Evolutionary conservation across 2,329 filamentous ascomycete species (phyloP).

Genomic region (Nemania diffusa): DNA sequence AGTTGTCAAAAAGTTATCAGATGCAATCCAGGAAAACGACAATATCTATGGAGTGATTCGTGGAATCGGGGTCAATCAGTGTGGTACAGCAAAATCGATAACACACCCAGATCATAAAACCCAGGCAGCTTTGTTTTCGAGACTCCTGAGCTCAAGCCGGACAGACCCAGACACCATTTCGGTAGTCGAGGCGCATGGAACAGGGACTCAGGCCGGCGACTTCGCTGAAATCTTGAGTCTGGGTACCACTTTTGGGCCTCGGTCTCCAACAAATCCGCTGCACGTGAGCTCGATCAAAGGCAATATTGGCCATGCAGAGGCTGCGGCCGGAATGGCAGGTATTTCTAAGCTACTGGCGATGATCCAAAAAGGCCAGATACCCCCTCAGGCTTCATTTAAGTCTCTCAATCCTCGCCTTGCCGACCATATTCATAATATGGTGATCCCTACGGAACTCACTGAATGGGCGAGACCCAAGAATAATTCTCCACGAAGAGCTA

Average conservation of each 20-base stretch:
- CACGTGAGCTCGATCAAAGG: slow-evolving; percentile 46
- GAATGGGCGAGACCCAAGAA: slow-evolving; percentile 17
- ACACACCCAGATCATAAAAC: slow-evolving; percentile 38
- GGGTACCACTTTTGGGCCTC: slow-evolving; percentile 40
- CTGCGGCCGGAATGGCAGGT: slow-evolving; percentile 44
- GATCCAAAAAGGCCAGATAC: slow-evolving; percentile 39
- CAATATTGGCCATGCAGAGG: slow-evolving; percentile 44
- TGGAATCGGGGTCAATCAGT: slow-evolving; percentile 36
- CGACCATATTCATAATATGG: slow-evolving; percentile 7
- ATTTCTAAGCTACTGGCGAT: slow-evolving; percentile 45
- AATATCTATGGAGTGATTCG: slow-evolving; percentile 35
- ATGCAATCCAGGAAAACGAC: slow-evolving; percentile 34
- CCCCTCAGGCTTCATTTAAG: slow-evolving; percentile 40
- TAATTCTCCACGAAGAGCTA: slow-evolving; percentile 39
- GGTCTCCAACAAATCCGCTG: slow-evolving; percentile 61
- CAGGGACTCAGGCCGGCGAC: slow-evolving; percentile 73
- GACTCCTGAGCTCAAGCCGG: slow-evolving; percentile 64
- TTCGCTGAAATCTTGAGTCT: slow-evolving; percentile 62
- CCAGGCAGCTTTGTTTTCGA: slow-evolving; percentile 56
- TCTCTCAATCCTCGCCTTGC: slow-evolving; percentile 45
- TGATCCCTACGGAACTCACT: slow-evolving; percentile 11
- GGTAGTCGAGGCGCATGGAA: slow-evolving; percentile 74
- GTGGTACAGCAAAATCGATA: slow-evolving; percentile 40
- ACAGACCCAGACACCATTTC: slow-evolving; percentile 67
- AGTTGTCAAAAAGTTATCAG: slow-evolving; percentile 27